Evolutionary conservation across 1,284 basidiomycete species (phyloP).

Genomic region (Inonotus hispidus): DNA sequence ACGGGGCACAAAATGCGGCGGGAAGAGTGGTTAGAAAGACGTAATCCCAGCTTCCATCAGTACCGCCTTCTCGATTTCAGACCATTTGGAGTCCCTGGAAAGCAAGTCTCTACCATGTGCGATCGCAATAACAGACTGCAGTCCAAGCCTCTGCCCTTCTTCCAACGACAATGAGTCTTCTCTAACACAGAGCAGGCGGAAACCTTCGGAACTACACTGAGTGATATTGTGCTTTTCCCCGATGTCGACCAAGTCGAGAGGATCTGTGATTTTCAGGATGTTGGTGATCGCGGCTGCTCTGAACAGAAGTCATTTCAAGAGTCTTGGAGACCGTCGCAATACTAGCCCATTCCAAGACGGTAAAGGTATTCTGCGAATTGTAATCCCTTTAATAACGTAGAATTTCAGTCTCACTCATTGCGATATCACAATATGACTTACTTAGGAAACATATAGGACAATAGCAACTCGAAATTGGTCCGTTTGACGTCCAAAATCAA

Average conservation of each 20-base stretch:
- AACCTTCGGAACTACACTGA: background rate
- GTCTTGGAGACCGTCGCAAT: background rate
- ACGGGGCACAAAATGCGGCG: no score
- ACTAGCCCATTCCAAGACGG: background rate
- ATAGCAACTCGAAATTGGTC: background rate
- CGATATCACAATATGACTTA: background rate
- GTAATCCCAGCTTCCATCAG: background rate
- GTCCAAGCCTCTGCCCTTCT: constrained; percentile 2
- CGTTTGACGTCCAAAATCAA: background rate
- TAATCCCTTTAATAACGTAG: background rate
- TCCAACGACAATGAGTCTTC: constrained; percentile 1
- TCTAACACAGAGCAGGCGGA: background rate
- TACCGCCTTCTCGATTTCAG: background rate
- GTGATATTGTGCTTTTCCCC: background rate
- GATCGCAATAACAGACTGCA: constrained; percentile 2
- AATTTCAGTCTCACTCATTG: background rate
- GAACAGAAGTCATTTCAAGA: background rate
- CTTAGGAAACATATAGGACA: background rate
- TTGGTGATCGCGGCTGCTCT: background rate
- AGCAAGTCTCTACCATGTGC: constrained; percentile 1
- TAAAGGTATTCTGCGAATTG: background rate
- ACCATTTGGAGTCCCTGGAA: background rate
- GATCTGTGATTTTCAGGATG: background rate
- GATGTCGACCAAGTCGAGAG: background rate
- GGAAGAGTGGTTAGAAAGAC: no score